Evolutionary conservation across 371 early-diverging fungal species (phyloP), one percentile per base, ranked within the genome.

Genomic region (Umbelopsis sp.): DNA sequence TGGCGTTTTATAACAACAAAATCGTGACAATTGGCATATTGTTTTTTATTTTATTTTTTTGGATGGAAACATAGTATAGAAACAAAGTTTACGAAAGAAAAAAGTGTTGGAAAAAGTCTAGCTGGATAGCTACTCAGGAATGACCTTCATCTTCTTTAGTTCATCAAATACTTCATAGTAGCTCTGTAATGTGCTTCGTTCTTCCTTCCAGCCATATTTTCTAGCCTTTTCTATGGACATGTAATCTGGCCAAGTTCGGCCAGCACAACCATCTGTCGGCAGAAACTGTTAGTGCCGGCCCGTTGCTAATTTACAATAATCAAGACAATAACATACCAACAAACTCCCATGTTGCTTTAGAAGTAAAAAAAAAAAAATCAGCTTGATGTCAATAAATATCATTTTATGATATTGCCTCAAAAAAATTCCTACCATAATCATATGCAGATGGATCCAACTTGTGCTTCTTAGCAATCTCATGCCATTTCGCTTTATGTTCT

Each of bases 381-480:
- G n/a, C 20, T 50, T 20, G 2, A 10, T n/a, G 29, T 51, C 29
- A 29, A 29, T 29, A 29, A 29, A 29, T 29, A 4, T 4, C 29
- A 29, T 29, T 4, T 4, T 3, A 29, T 1, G 29, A 0, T 29
- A 4, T 29, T 29, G 29, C 29, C 9, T 51, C 24, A 5, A 51
- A 3, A 51, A 20, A 8, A 20, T 8, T 0, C 37, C 35, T 35
- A 57, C 57, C 57, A 62, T 65, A 68, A 4, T 71, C 65, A 50
- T 63, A 68, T n/a, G 72, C 72, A 25, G 63, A 65, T n/a, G 48
- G 10, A 62, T 71, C 68, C 5, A 71, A 48, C 38, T 32, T 41
- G 20, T 71, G 24, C 46, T 71, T 71, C 44, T 67, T 38, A 12
- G 68, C 68, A 10, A 71, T 65, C 48, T 68, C n/a, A 9, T 71